These are phyloP conservation scores for Platanthera guangdongensis DNA, from an alignment of 106 monocot genomes.

Conservation along the genomic window DNA sequence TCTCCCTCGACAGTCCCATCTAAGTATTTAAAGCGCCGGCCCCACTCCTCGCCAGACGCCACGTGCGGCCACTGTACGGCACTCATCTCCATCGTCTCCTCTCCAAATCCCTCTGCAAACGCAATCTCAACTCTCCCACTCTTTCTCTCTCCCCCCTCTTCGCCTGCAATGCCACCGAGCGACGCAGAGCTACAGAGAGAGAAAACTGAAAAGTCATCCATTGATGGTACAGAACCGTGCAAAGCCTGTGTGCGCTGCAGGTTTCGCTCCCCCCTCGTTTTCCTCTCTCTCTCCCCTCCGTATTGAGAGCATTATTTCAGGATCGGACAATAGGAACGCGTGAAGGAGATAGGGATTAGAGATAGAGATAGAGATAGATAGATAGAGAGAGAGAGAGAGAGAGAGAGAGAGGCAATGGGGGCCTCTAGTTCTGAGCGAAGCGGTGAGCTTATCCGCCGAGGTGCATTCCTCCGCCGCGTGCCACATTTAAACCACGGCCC, in stretches of 20 bases:
- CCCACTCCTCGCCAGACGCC: conserved; percentile 2
- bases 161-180: neutral
- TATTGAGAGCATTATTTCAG: conserved; percentile 14
- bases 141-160: conserved; percentile 2
- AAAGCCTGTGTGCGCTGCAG: neutral
- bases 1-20: neutral
- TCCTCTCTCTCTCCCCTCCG: conserved; percentile 8
- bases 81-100: conserved; percentile 3
- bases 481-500: conserved; percentile 9
- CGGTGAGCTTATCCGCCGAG: conserved; percentile 16
- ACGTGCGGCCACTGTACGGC: conserved; percentile 10
- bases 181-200: neutral
- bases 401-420: conserved; percentile 2
- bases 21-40: neutral
- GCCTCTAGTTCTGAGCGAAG: conserved; percentile 1
- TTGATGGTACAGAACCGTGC: conserved; percentile 3
- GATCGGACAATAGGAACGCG: conserved; percentile 16
- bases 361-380: neutral
- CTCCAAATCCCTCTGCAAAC: neutral
- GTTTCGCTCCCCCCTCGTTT: conserved; percentile 4
- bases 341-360: neutral
- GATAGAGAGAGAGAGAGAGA: neutral
- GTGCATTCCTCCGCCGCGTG: conserved; percentile 13
- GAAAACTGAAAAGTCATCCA: neutral
- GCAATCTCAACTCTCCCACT: neutral